Base-by-base conservation (phyloP, 768 basidiomycete species). In the Xerocomus potaroensis region DNA sequence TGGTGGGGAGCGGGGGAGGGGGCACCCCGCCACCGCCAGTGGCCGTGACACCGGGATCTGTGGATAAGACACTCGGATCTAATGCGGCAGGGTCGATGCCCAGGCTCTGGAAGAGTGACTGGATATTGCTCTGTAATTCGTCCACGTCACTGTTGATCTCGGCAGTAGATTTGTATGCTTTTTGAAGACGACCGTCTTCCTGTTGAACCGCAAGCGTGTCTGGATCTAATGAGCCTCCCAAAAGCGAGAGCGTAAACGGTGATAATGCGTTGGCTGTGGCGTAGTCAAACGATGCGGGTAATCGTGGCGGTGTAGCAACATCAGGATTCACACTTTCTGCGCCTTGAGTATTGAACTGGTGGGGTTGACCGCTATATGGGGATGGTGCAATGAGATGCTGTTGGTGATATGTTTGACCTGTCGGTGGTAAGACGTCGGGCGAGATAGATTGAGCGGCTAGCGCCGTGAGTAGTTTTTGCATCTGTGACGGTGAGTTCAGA, bases 61-160 rank as follows among this genome's bases (percentile, higher is more conserved):
- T 4, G 11, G 44, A 33, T 16, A 41, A 42, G 5, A 31, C 0
- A 3, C 34, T 9, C 8, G 55, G 32, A 26, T 65, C 56, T 8
- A 66, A 52, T n/a, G 57, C 12, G 7, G 34, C 48, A 16, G 81
- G 71, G 59, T 89, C 84, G 39, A 87, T 63, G 7, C 85, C 86
- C 37, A 91, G 74, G 39, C 76, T 76, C 51, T 84, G 74, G 24
- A 91, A 85, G 49, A 93, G 71, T 6, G 78, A 77, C 48, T 87
- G 77, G 34, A 94, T 81, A 49, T 78, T 81, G 11, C 67, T 70
- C 50, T 85, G 79, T 43, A 91, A 66, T 30, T 79, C 77, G 51
- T 83, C 81, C 22, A 92, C 86, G 46, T 88, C 85, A 37, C 76
- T 74, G 48, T 83, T 80, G 36, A 92, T 82, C 50, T 84, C 84